Base-by-base conservation (phyloP, 2,329 filamentous ascomycete species). In the Aspergillus sp. region DNA sequence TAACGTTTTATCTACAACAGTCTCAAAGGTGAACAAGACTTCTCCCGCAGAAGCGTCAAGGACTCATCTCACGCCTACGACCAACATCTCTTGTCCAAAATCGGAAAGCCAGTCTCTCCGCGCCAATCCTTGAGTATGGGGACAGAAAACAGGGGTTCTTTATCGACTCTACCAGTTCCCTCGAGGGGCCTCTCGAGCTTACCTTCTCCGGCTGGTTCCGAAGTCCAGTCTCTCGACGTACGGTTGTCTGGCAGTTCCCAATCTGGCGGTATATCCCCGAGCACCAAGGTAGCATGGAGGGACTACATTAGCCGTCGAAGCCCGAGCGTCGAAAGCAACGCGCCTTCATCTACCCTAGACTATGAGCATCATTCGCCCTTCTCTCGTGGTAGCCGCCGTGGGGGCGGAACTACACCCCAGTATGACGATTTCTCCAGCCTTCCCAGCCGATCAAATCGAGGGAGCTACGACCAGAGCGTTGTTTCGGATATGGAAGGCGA, bases 51-150 rank as follows among this genome's bases (percentile, higher is more conserved):
- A 60, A 81, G 83, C 47, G 79, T 86, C 41, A 80, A 84, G 62
- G 80, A 78, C 56, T 86, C 84, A 3, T 86, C 83, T 23, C 82
- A 86, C 66, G 83, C 81, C 33, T 87, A 87, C 70, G 85, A 87
- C 66, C 82, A 86, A 68, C 82, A 85, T 60, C 73, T 87, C 12
- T 72, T 87, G 24, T 85, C 83, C 49, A 86, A 85, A 63, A 86
- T 87, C 58, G 84, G 84, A 33, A 84, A 84, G 47, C 80, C 83
- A 6, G 81, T 81, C 56, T 84, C 84, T 7, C 81, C 82, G 17
- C 76, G 81, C 50, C 75, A 69, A 53, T 73, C 72, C 14, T 61
- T 69, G 37, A 73, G 66, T 51, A 61, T 72, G 23, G 67, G 71
- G 60, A 67, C 68, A 35, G 73, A 74, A 31, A 64, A 64, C 45